phyloP scores from a whole-genome alignment of 352 stramenopile species.

The Pythium periplocum region DNA sequence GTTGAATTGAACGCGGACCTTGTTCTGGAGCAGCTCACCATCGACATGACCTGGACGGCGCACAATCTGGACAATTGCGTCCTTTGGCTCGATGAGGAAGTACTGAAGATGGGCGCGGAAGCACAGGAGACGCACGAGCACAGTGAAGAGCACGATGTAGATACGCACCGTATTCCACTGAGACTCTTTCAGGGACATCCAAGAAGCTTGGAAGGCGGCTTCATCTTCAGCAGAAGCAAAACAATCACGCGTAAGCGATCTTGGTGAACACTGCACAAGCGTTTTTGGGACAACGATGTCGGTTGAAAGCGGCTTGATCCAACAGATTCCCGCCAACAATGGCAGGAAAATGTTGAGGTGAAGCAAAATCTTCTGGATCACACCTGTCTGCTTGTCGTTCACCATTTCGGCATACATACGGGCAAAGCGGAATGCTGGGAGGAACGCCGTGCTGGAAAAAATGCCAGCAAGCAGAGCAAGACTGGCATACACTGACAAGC shows the following conservation, averaged over 20 bases:
- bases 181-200: conserved; percentile 36
- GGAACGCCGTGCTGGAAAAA: conserved; percentile 59
- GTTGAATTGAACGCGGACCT: conserved; percentile 78
- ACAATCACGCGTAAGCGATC: conserved; percentile 46
- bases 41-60: conserved; percentile 46
- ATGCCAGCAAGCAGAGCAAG: conserved; percentile 39
- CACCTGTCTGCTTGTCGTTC: conserved; percentile 26
- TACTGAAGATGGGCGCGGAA: conserved; percentile 68
- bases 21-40: conserved; percentile 52
- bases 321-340: conserved; percentile 45
- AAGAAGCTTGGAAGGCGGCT: conserved; percentile 7
- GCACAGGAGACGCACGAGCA: conserved; percentile 42
- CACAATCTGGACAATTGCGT: conserved; percentile 56
- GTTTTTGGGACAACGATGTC: conserved; percentile 39
- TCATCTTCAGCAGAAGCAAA: conserved; percentile 29
- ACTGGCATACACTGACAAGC: conserved; percentile 26
- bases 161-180: conserved; percentile 52
- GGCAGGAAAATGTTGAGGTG: conserved; percentile 71
- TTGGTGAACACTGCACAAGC: conserved; percentile 43
- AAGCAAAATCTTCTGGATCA: conserved; percentile 38
- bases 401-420: conserved; percentile 77
- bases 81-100: conserved; percentile 72
- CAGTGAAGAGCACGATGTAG: conserved; percentile 40
- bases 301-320: conserved; percentile 44
- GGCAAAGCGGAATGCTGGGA: conserved; percentile 71